These are phyloP conservation scores for Silene latifolia DNA, from an alignment of 148 eudicot species.

Conservation along the genomic window DNA sequence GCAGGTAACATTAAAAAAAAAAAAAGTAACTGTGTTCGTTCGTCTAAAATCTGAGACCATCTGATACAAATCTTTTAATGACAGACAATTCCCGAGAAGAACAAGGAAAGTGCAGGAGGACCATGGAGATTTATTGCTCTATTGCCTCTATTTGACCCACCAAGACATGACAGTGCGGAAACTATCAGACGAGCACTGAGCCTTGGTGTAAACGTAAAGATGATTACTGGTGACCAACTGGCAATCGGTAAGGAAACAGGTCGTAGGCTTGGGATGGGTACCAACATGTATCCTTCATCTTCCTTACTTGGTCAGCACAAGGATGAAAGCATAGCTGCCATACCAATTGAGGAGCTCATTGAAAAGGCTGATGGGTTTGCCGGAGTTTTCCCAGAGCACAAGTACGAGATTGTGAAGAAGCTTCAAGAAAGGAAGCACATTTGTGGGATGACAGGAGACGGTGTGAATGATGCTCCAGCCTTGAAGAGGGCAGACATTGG, in stretches of 20 bases:
- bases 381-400: conserved; percentile 88
- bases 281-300: conserved; percentile 84
- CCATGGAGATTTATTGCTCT: conserved; percentile 72
- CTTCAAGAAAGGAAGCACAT: conserved; percentile 77
- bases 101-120: conserved; percentile 60
- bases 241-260: conserved; percentile 85
- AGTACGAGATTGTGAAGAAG: conserved; percentile 84
- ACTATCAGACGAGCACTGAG: conserved; percentile 67
- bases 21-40: too few relatives aligned
- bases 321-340: conserved; percentile 46
- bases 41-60: too few relatives aligned
- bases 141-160: conserved; percentile 79
- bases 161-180: conserved; percentile 83
- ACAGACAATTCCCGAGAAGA: conserved; percentile 66
- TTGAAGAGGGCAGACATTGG: conserved; percentile 77
- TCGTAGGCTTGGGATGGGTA: conserved; percentile 82
- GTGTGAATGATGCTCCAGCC: conserved; percentile 83
- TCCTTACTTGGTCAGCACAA: conserved; percentile 68
- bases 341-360: conserved; percentile 74
- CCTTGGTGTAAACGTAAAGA: conserved; percentile 91
- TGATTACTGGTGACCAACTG: conserved; percentile 88
- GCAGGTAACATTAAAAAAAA: conserved; percentile 41
- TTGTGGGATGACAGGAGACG: conserved; percentile 87
- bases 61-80: not conserved
- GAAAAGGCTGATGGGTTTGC: conserved; percentile 87